Conservation (phyloP, 108 stramenopile genomes). For the Nitzschia sp. region DNA sequence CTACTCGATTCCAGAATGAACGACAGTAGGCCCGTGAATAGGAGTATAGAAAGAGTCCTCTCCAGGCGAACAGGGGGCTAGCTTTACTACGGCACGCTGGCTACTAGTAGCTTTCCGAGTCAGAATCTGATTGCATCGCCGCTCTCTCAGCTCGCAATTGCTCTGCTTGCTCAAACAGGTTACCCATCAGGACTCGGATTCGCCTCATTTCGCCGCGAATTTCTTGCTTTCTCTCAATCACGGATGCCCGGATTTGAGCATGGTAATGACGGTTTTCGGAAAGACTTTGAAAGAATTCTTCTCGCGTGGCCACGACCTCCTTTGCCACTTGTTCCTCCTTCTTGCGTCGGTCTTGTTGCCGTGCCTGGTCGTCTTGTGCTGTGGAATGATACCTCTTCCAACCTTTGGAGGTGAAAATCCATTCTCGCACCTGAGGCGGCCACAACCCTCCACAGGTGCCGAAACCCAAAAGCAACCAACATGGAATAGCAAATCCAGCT, state of each 20-base stretch:
- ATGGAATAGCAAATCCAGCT: conserved; percentile 52
- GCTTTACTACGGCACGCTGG: no score
- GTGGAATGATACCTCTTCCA: conserved; percentile 37
- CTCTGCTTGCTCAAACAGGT: conserved; percentile 48
- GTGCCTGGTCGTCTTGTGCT: conserved; percentile 25
- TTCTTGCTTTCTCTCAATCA: conserved; percentile 43
- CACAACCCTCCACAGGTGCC: conserved; percentile 67
- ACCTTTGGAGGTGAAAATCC: conserved; percentile 35
- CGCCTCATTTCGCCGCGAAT: conserved; percentile 59
- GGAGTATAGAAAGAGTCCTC: no score
- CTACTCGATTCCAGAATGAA: no score
- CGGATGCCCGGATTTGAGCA: conserved; percentile 38
- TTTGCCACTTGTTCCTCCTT: not conserved
- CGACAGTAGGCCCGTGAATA: no score
- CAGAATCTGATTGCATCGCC: not conserved
- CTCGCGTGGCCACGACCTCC: not conserved
- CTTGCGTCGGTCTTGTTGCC: not conserved
- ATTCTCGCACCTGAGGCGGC: conserved; percentile 73
- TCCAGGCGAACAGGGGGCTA: no score
- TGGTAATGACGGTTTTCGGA: conserved; percentile 28
- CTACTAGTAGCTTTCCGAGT: not conserved
- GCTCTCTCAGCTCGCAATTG: not conserved
- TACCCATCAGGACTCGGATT: conserved; percentile 47
- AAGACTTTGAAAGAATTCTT: not conserved
- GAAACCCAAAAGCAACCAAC: conserved; percentile 62